Conservation (phyloP, 2,329 filamentous ascomycete genomes). For the Calonectria multiphialidica region DNA sequence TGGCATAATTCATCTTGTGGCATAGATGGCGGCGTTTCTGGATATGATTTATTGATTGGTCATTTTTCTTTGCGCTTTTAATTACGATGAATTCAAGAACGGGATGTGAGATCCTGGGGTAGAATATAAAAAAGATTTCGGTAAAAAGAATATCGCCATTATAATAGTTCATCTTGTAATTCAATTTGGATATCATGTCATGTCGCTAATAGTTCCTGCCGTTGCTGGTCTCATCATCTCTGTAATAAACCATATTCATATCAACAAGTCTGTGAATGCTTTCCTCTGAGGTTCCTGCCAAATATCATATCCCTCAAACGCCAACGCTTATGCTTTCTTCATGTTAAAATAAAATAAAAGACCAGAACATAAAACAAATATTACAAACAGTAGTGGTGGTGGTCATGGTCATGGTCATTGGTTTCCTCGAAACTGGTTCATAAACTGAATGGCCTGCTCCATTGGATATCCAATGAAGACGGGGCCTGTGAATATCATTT, state of each 20-base stretch:
- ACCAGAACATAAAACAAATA: slow-evolving; percentile 10
- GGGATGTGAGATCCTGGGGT: not conserved
- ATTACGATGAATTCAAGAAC: slow-evolving; percentile 3
- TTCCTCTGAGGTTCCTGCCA: slow-evolving; percentile 1
- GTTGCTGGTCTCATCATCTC: slow-evolving; percentile 21
- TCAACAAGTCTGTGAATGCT: slow-evolving; percentile 29
- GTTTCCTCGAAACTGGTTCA: slow-evolving; percentile 68
- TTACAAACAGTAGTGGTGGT: slow-evolving; percentile 18
- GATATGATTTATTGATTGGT: slow-evolving; percentile 20
- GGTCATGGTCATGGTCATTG: slow-evolving; percentile 33
- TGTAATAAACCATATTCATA: not conserved
- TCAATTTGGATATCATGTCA: slow-evolving; percentile 42
- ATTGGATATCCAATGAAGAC: slow-evolving; percentile 94
- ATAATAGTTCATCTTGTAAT: slow-evolving; percentile 10
- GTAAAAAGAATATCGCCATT: not conserved
- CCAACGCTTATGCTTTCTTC: slow-evolving; percentile 46
- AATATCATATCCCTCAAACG: slow-evolving; percentile 38
- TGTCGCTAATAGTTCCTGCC: slow-evolving; percentile 26
- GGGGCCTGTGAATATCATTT: slow-evolving; percentile 91
- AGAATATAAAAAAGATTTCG: slow-evolving; percentile 16
- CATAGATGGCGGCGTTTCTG: slow-evolving; percentile 39
- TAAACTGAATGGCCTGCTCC: slow-evolving; percentile 82
- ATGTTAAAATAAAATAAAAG: slow-evolving; percentile 17
- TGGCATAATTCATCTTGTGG: slow-evolving; percentile 4
- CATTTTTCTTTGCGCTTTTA: slow-evolving; percentile 5